Evolutionary conservation across 768 basidiomycete species (phyloP), one percentile per base, ranked within the genome.

Genomic region (Suillus placidus): DNA sequence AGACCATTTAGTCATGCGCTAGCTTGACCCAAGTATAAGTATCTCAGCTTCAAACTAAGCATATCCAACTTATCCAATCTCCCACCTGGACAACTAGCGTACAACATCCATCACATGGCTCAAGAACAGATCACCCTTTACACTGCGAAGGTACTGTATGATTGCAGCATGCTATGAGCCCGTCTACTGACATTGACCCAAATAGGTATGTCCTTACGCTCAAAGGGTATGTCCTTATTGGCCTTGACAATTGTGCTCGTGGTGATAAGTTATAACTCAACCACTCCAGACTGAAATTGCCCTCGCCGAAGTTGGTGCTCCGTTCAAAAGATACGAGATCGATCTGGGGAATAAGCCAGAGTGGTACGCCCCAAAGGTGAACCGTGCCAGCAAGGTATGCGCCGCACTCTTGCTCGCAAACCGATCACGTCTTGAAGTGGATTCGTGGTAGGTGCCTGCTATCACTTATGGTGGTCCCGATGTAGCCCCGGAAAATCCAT

Each of bases 281-380:
- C 47, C 35, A 14, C 51, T 52, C 6, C 49, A 89, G 85, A 81
- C 81, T 20, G 85, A 88, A 65, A 78, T 91, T n/a, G 87, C 88
- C 1, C 81, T 91, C 30, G 79, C 81, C 14, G 89, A 90, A 68
- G 81, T 84, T 2, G 79, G 82, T 6, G 79, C 84, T 4, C 68
- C 80, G 2, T 86, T 78, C 72, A 85, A 79, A 26, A 73, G 81
- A 16, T 88, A 79, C 66, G 83, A 89, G 67, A 84, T 91, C 56
- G 87, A 90, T 68, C 75, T 91, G 14, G 58, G 64, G 68, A 87
- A 88, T 78, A 91, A 91, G 77, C 89, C 89, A 1, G 85, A 83
- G 60, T 90, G 88, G 89, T 90, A 88, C 71, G 84, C 84, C 0
- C 81, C 83, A 0, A 82, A 86, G 65, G 83, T 91, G 45, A 91